Percentiles rank a stretch among this genome's conserved stretches.
Evolutionary conservation across 202 grass and related monocot genomes (phyloP).

Genomic region (Saccharum hybrid): DNA sequence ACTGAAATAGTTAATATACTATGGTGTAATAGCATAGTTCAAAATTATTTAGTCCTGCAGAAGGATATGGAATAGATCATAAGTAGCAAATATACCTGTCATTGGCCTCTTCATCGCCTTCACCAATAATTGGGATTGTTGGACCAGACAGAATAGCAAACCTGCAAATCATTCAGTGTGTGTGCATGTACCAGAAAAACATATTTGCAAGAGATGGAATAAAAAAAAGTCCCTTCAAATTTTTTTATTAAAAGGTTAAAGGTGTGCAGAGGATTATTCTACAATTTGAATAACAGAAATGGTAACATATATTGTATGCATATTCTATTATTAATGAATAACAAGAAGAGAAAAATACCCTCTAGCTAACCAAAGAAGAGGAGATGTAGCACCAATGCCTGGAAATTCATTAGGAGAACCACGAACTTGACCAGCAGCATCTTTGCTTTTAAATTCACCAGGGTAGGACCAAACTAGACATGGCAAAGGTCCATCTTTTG

Average conservation of each 20-base stretch:
- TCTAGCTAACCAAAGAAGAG: constrained; percentile 98
- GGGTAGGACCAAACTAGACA: constrained; percentile 98
- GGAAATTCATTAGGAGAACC: constrained; percentile 98
- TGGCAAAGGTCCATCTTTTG: constrained; percentile 84
- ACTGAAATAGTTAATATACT: constrained; percentile 39
- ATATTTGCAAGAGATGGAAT: constrained; percentile 33
- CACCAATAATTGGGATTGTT: constrained; percentile 96
- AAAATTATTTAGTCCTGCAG: constrained; percentile 13
- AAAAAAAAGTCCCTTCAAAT: background rate
- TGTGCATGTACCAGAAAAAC: constrained; percentile 24
- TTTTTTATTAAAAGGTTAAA: constrained; percentile 6
- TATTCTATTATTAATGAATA: constrained; percentile 28
- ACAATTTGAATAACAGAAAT: background rate
- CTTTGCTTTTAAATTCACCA: constrained; percentile 99
- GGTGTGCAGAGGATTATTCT: background rate
- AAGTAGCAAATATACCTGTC: constrained; percentile 67
- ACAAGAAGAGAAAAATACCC: constrained; percentile 67
- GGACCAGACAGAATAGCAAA: constrained; percentile 95
- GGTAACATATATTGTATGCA: constrained; percentile 15
- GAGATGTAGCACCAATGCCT: constrained; percentile 80
- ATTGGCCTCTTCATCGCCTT: constrained; percentile 96
- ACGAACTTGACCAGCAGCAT: constrained; percentile 97
- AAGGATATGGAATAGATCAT: constrained; percentile 37
- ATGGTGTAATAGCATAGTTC: constrained; percentile 27
- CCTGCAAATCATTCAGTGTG: constrained; percentile 53